Evolutionary conservation across 176 grass and related monocot species (phyloP).

Genomic region (Musa schizocarpa): DNA sequence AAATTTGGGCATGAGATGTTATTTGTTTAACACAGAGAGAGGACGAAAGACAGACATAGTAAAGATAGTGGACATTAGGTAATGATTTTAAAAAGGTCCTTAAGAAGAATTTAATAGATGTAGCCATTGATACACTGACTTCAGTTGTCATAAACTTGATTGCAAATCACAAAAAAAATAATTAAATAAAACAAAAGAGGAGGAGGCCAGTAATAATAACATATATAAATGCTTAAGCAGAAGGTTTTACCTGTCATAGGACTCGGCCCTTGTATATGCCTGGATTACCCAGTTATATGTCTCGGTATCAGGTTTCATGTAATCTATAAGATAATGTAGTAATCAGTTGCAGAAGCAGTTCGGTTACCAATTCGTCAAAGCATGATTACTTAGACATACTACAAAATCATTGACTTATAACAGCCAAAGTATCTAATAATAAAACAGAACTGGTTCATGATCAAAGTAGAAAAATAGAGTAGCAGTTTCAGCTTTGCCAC

Average conservation of each 20-base stretch:
- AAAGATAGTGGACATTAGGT: no score
- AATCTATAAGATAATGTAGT: conserved; percentile 39
- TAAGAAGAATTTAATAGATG: not conserved
- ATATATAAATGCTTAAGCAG: not conserved
- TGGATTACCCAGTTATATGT: conserved; percentile 96
- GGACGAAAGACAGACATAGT: no score
- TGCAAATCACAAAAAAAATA: conserved; percentile 16
- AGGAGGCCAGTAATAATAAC: not conserved
- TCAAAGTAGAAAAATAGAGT: not conserved
- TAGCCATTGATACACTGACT: conserved; percentile 1
- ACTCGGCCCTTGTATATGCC: conserved; percentile 83
- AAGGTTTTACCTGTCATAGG: conserved; percentile 71
- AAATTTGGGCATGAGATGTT: no score
- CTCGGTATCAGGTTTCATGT: conserved; percentile 92
- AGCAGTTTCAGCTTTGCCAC: not conserved
- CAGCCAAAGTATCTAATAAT: not conserved
- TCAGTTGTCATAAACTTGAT: conserved; percentile 4
- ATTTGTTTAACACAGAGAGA: no score
- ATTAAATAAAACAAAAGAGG: conserved; percentile 8
- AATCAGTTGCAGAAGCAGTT: not conserved
- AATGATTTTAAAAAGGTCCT: not conserved
- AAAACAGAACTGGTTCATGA: not conserved
- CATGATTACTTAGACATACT: not conserved
- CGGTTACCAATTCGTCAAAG: not conserved
- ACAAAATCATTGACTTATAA: not conserved